Base-by-base conservation (phyloP, 2,329 filamentous ascomycete species). In the Apiospora malaysiana region DNA sequence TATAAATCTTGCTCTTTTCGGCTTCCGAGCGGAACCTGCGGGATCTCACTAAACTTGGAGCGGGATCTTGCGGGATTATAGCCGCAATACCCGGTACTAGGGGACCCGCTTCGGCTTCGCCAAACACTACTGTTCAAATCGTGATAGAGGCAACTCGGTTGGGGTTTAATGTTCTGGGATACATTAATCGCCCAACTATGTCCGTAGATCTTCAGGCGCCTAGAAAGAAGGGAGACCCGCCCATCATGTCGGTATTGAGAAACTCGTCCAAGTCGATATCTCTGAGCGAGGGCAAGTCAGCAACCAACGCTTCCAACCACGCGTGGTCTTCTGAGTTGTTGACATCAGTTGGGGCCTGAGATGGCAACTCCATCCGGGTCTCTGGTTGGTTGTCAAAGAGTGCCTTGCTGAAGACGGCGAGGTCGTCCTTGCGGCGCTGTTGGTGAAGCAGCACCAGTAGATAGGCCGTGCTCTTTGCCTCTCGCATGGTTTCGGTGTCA, bases 391-490 rank as follows among this genome's bases (percentile, higher is more conserved):
- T 42, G n/a, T 18, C 67, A 0, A 21, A 21, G 2, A 68, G 46
- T 14, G 67, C 47, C 8, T 42, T 32, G 9, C 46, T 21, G 21
- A 68, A 68, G 0, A 68, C 47, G 18, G 67, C 67, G 9, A 68
- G 18, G 37, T 68, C 67, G 21, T 68, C 45, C 40, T 56, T 42
- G 2, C 67, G 67, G 10, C 70, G 68, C 49, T 70, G 67, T 27
- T 70, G 70, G 51, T 89, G 86, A 59, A 89, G 78, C 0, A 85
- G 77, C 14, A 89, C 82, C 21, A 90, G 81, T 32, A 89, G 77
- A 16, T 85, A 87, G 0, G 88, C 87, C 0, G 87, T 88, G 18
- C 84, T 85, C 23, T 88, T 79, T 0, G 87, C 87, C 73, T 90
- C 88, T 7, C 83, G 83, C 72, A 87, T 85, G 1, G 83, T 82